Evolutionary conservation across 108 stramenopile species (phyloP).

Genomic region (Aurantiochytrium sp.): DNA sequence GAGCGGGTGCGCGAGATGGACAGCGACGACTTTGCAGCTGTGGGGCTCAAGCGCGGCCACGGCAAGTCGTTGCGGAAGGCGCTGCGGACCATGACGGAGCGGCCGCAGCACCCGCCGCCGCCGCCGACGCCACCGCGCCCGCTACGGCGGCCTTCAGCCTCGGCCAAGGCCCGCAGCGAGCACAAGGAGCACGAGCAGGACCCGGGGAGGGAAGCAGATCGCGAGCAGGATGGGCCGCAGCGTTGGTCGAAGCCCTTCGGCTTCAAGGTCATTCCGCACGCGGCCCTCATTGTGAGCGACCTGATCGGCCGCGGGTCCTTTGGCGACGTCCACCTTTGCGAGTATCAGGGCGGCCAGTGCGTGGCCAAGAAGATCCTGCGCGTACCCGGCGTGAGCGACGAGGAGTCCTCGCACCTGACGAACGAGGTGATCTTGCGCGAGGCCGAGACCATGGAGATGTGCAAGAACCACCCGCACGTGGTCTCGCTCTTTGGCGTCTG

Average conservation of each 20-base stretch:
- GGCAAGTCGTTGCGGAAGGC: neutral
- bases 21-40: neutral
- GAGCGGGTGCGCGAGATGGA: neutral
- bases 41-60: neutral
- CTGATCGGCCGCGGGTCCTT: neutral
- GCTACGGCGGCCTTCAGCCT: no score
- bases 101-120: neutral
- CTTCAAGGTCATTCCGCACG: slow-evolving; percentile 32
- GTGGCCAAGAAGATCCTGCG: neutral
- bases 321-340: neutral
- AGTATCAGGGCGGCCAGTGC: neutral
- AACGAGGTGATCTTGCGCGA: neutral
- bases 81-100: neutral
- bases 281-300: slow-evolving; percentile 15
- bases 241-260: neutral
- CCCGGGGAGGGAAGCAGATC: neutral
- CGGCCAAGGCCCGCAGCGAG: no score
- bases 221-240: neutral
- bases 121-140: no score
- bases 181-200: no score
- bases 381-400: neutral
- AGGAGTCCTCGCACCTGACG: neutral
- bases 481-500: slow-evolving; percentile 9
- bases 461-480: slow-evolving; percentile 21
- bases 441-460: slow-evolving; percentile 10